Base-by-base conservation (phyloP, 2,329 filamentous ascomycete genomes). In the Corniculantispora saksenae region DNA sequence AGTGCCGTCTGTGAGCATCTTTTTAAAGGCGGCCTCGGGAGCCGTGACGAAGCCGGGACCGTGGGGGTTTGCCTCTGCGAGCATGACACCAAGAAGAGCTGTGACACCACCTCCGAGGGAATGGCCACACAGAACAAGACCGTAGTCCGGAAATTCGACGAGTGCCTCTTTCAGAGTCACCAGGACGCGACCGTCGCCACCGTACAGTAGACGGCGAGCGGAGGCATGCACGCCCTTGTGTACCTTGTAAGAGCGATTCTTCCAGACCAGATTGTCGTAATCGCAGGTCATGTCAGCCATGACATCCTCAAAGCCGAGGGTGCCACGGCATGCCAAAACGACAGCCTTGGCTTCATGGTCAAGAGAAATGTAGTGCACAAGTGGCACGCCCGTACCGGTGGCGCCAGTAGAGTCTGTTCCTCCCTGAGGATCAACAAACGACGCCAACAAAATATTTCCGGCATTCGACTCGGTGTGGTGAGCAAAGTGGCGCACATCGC, bases 141-240 rank as follows among this genome's bases (percentile, higher is more conserved):
- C 87, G 72, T 93, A 92, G 60, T 89, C 87, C 0, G 85, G 81
- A 67, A 90, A 89, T 69, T 89, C 86, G 47, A 88, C 83, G 1
- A 92, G 78, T 0, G 89, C 88, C 32, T 87, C 84, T 70, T 86
- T 85, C 21, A 92, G 83, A 0, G 87, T 91, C 51, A 86, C 80
- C 67, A 92, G 81, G 1, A 92, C 88, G 29, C 86, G 82, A 1
- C 88, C 88, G 57, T 91, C 89, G 55, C 84, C 87, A 10, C 89
- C 89, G 70, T 89, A 89, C 0, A 92, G 78, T 0, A 92, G 81
- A 13, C 89, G 84, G 23, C 85, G 82, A 4, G 90, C 90, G 1
- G 89, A 91, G 0, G 89, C 89, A 72, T 91, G 89, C 63, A 92
- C 88, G 17, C 90, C 90, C 73, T 91, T 91, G 76, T 92, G 90